phyloP scores from a whole-genome alignment of 1,284 basidiomycete species.

The Boletus subluridellus region DNA sequence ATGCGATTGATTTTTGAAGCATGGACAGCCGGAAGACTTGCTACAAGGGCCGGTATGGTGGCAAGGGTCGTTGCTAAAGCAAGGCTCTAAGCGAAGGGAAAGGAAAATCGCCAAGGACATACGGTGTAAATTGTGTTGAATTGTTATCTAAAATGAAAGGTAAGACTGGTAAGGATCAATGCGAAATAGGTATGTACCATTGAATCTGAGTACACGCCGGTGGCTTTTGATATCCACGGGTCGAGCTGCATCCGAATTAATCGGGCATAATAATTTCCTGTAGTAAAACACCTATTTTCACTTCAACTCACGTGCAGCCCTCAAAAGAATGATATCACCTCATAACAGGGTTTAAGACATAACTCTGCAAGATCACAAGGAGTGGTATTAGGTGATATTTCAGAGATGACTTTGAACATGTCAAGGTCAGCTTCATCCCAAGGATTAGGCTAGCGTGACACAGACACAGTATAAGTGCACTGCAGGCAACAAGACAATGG shows the following conservation, averaged over 20 bases:
- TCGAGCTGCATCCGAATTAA: not conserved
- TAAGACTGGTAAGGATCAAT: conserved; percentile 1
- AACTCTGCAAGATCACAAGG: conserved; percentile 42
- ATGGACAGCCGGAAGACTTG: conserved; percentile 32
- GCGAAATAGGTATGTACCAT: conserved; percentile 15
- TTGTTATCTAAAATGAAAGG: conserved; percentile 29
- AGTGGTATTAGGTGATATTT: conserved; percentile 33
- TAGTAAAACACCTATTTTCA: conserved; percentile 31
- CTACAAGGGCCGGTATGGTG: conserved; percentile 41
- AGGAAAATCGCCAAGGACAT: conserved; percentile 3
- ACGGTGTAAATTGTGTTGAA: conserved; percentile 39
- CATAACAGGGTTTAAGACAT: conserved; percentile 38
- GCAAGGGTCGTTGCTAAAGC: conserved; percentile 37
- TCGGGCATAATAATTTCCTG: conserved; percentile 18
- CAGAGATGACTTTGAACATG: conserved; percentile 31
- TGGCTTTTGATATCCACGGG: conserved; percentile 3
- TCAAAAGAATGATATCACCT: conserved; percentile 30
- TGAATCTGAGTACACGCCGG: conserved; percentile 20
- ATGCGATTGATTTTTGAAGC: conserved; percentile 34
- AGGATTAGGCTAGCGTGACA: conserved; percentile 11
- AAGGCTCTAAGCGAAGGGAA: not conserved
- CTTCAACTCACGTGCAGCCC: not conserved
- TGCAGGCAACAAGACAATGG: not conserved
- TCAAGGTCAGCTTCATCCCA: conserved; percentile 29
- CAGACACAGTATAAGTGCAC: not conserved